phyloP scores from a whole-genome alignment of 2,329 filamentous ascomycete genomes.

The Phialophora chinensis region DNA sequence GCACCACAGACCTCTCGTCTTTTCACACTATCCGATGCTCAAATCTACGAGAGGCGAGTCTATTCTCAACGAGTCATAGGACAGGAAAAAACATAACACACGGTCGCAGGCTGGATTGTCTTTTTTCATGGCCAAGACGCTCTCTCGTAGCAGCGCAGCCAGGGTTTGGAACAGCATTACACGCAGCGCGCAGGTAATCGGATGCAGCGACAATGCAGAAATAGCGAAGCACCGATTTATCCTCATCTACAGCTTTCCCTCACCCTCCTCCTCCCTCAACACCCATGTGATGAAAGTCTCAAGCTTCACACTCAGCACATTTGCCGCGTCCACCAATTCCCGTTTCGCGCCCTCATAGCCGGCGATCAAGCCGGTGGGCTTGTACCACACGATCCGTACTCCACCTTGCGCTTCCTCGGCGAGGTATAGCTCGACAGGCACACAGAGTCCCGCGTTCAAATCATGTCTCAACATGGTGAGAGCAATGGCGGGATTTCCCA shows the following conservation, averaged over 20 bases:
- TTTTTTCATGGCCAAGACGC: background rate
- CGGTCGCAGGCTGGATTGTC: background rate
- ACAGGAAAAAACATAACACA: background rate
- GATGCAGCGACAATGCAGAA: too few relatives aligned
- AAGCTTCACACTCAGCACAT: constrained; percentile 23
- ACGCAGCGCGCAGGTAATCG: too few relatives aligned
- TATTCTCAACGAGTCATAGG: background rate
- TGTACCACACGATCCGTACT: constrained; percentile 24
- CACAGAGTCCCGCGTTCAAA: constrained; percentile 26
- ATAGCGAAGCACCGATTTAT: background rate
- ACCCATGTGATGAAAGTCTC: constrained; percentile 24
- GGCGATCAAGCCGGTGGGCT: constrained; percentile 23
- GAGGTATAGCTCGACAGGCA: constrained; percentile 30
- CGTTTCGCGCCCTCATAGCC: constrained; percentile 24
- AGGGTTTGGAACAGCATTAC: too few relatives aligned
- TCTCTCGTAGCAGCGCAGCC: too few relatives aligned
- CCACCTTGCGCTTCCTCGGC: constrained; percentile 23
- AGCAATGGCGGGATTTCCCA: constrained; percentile 31
- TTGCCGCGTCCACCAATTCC: constrained; percentile 27
- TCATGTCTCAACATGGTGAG: constrained; percentile 30
- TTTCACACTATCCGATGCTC: background rate
- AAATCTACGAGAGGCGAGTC: background rate
- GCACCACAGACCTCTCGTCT: background rate
- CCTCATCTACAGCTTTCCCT: constrained; percentile 1
- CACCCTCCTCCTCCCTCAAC: constrained; percentile 14